Percentiles rank a stretch among this genome's conserved stretches.
phyloP scores from a whole-genome alignment of 768 basidiomycete species.

The Stropharia rugosoannulata region DNA sequence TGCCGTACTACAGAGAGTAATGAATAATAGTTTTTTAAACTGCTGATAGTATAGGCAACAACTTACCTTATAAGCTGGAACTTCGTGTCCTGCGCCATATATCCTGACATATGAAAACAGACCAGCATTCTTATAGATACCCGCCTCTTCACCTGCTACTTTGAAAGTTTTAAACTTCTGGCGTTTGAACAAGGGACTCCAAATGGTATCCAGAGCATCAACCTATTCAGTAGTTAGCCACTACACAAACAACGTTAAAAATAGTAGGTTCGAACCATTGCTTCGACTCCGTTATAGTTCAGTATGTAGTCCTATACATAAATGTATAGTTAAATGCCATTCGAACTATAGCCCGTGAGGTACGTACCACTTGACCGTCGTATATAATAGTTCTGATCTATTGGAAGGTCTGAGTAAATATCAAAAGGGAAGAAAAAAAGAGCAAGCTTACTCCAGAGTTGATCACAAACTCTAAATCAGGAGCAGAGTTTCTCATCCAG shows the following conservation, averaged over 20 bases:
- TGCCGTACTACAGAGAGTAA: slow-evolving; percentile 25
- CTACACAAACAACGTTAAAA: not conserved
- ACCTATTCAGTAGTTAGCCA: slow-evolving; percentile 28
- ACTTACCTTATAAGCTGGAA: slow-evolving; percentile 43
- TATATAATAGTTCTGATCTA: slow-evolving; percentile 48
- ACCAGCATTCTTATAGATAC: slow-evolving; percentile 59
- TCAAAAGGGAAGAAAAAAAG: not conserved
- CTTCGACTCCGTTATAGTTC: slow-evolving; percentile 56
- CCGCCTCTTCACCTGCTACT: slow-evolving; percentile 48
- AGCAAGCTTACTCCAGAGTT: slow-evolving; percentile 42
- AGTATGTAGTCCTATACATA: slow-evolving; percentile 45
- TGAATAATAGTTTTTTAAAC: not conserved
- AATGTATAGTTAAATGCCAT: not conserved
- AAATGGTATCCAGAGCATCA: slow-evolving; percentile 44
- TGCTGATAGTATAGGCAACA: not conserved
- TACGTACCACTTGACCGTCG: slow-evolving; percentile 54
- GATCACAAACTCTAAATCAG: slow-evolving; percentile 54
- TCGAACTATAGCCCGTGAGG: not conserved
- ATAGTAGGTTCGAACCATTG: slow-evolving; percentile 38
- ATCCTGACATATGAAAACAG: slow-evolving; percentile 55
- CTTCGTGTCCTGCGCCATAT: slow-evolving; percentile 47
- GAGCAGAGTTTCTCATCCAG: slow-evolving; percentile 54
- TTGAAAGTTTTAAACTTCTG: slow-evolving; percentile 47
- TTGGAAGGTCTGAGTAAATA: not conserved
- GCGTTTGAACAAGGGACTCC: slow-evolving; percentile 37